These are phyloP conservation scores for Mitragyna speciosa DNA, from an alignment of 257 asterid species.

Conservation along the genomic window DNA sequence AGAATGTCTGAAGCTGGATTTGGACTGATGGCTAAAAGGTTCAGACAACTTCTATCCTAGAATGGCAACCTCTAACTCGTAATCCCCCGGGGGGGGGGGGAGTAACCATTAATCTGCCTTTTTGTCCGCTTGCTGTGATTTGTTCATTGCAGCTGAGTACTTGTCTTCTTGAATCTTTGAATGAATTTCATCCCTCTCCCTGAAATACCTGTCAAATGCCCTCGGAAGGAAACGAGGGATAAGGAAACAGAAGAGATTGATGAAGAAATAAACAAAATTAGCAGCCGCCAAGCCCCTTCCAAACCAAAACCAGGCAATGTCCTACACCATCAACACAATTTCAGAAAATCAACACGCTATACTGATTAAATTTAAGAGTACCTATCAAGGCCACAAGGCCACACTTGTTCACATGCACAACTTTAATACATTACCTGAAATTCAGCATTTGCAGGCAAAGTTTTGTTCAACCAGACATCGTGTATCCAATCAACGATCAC, in stretches of 20 bases:
- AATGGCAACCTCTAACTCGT: neutral
- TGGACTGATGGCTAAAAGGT: too few relatives aligned
- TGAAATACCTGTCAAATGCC: slow-evolving; percentile 73
- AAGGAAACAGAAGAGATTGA: slow-evolving; percentile 61
- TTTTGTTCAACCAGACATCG: slow-evolving; percentile 77
- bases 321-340: slow-evolving; percentile 37
- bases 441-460: slow-evolving; percentile 60
- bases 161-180: slow-evolving; percentile 58
- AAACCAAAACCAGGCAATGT: slow-evolving; percentile 74
- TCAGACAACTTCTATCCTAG: neutral
- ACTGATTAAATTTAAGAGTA: neutral
- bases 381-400: too few relatives aligned
- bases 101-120: slow-evolving; percentile 33
- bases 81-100: too few relatives aligned
- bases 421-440: slow-evolving; percentile 35
- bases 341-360: too few relatives aligned
- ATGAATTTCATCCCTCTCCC: slow-evolving; percentile 48
- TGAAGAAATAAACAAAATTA: slow-evolving; percentile 48
- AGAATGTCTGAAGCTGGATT: too few relatives aligned
- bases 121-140: slow-evolving; percentile 29
- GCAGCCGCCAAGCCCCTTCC: slow-evolving; percentile 61
- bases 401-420: neutral
- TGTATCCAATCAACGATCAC: slow-evolving; percentile 63
- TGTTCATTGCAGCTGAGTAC: slow-evolving; percentile 27
- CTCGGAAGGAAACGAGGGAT: slow-evolving; percentile 75